Percentiles rank a stretch among this genome's conserved stretches.
phyloP scores from a whole-genome alignment of 345 rosid genomes.

The Melastoma malabathricum region DNA sequence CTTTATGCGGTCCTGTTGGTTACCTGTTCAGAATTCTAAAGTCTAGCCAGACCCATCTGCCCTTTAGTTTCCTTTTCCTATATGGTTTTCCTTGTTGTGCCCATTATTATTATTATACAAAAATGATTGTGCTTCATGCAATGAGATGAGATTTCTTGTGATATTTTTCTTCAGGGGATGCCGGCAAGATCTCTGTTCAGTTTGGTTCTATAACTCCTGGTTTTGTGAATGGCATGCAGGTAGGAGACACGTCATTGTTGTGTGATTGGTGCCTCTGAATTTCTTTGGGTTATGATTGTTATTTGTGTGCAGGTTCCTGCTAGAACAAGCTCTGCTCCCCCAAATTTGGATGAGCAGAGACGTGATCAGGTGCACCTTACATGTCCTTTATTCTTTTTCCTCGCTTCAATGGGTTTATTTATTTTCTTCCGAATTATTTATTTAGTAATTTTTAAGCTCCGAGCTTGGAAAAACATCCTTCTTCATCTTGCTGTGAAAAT shows the following conservation, averaged over 20 bases:
- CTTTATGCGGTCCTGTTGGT: no score
- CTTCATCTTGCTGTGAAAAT: no score
- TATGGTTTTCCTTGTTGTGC: no score
- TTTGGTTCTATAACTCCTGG: conserved; percentile 84
- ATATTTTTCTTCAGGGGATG: conserved; percentile 26
- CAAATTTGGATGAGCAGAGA: conserved; percentile 96
- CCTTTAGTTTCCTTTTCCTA: no score
- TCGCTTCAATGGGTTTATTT: neutral
- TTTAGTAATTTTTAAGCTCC: no score
- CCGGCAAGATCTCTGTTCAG: conserved; percentile 58
- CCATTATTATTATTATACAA: no score
- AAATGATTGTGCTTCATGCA: no score
- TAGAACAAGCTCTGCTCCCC: conserved; percentile 96
- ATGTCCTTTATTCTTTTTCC: neutral
- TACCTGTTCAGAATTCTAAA: no score
- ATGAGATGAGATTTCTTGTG: no score
- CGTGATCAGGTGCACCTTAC: conserved; percentile 50
- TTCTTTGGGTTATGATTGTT: neutral
- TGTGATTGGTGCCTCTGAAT: neutral
- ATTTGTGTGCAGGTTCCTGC: conserved; percentile 55
- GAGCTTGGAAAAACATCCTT: no score
- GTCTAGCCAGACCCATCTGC: no score
- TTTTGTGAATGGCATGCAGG: conserved; percentile 74
- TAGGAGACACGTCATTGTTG: conserved; percentile 4
- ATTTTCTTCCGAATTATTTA: neutral